A percentile compares a stretch with the other conserved stretches of the same genome.
phyloP scores from a whole-genome alignment of 202 grass and related monocot species.

The Setaria viridis region DNA sequence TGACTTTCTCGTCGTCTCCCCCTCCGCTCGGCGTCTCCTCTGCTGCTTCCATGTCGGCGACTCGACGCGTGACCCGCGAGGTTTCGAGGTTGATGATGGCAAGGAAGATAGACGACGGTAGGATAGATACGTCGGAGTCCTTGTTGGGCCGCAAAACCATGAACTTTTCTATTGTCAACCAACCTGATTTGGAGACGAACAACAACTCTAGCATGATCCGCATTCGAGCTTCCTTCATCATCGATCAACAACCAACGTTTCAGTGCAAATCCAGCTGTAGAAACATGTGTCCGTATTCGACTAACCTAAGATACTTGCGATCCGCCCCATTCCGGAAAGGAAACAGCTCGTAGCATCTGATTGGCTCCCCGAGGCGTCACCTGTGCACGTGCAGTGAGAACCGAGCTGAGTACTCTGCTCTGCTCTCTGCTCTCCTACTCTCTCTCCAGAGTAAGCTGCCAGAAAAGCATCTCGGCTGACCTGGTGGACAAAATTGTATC shows the following conservation, averaged over 20 bases:
- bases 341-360: neutral
- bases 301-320: neutral
- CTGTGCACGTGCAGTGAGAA: neutral
- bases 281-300: neutral
- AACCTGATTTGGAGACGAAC: neutral
- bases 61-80: neutral
- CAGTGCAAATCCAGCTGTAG: too few relatives aligned
- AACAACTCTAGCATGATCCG: neutral
- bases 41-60: constrained; percentile 23
- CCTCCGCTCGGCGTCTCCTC: neutral
- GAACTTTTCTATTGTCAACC: neutral
- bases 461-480: neutral
- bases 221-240: neutral
- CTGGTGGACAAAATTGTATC: neutral
- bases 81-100: too few relatives aligned
- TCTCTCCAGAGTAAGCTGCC: neutral
- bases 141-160: neutral
- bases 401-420: too few relatives aligned
- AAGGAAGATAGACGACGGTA: neutral
- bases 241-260: too few relatives aligned
- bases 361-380: neutral
- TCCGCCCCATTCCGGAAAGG: neutral
- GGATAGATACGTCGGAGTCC: neutral
- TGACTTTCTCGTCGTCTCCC: neutral
- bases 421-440: neutral